Percentiles rank a stretch among this genome's conserved stretches.
phyloP scores from a whole-genome alignment of 768 basidiomycete species.

The Russula lepida region DNA sequence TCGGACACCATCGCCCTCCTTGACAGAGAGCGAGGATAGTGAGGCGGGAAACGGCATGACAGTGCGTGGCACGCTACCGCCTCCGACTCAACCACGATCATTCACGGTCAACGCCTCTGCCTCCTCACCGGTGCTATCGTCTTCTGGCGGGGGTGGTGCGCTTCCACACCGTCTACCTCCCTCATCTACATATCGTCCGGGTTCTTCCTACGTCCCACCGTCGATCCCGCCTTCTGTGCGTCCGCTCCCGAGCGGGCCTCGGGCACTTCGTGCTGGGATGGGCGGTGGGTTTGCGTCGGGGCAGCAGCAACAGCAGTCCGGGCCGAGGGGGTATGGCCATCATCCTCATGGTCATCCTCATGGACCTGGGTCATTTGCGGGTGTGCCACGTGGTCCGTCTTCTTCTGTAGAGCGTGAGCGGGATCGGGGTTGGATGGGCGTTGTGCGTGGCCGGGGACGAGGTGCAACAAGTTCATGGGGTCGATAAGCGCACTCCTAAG shows the following conservation, averaged over 20 bases:
- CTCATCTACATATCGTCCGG: conserved; percentile 17
- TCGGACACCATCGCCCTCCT: conserved; percentile 7
- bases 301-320: neutral
- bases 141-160: neutral
- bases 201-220: conserved; percentile 13
- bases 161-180: conserved; percentile 16
- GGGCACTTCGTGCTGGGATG: conserved; percentile 18
- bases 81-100: conserved; percentile 21
- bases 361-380: conserved; percentile 7
- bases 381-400: conserved; percentile 18
- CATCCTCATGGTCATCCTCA: conserved; percentile 1
- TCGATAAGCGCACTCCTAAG: neutral
- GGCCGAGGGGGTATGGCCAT: neutral
- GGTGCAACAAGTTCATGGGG: conserved; percentile 18
- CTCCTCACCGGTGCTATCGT: neutral
- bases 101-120: neutral
- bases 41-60: conserved; percentile 2
- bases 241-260: conserved; percentile 20
- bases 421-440: conserved; percentile 16
- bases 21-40: conserved; percentile 17
- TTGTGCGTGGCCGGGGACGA: conserved; percentile 13
- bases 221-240: conserved; percentile 13
- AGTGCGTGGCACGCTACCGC: conserved; percentile 4
- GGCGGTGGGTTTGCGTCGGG: neutral
- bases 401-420: conserved; percentile 18